Percentiles rank a stretch among this genome's conserved stretches.
phyloP scores from a whole-genome alignment of 192 early-diverging fungal genomes.

The Nowakowskiella sp. region DNA sequence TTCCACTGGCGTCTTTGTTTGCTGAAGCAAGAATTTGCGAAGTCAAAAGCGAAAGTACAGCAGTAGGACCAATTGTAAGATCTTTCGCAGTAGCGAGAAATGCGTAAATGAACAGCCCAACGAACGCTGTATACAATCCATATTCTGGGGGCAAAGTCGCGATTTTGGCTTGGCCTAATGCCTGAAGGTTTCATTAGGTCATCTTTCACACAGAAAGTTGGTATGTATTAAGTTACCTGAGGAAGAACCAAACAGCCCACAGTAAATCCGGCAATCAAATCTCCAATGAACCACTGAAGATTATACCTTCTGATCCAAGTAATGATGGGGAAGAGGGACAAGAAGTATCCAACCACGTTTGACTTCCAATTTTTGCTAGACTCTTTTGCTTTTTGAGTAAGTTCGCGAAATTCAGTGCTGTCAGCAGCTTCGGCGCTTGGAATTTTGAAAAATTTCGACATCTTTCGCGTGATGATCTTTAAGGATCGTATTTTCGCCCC shows the following conservation, averaged over 20 bases:
- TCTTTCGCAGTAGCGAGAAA: slow-evolving; percentile 66
- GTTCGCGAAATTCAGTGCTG: too few species aligned
- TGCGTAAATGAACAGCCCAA: slow-evolving; percentile 60
- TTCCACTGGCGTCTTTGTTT: slow-evolving; percentile 12
- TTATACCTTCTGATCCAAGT: slow-evolving; percentile 49
- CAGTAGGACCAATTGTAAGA: slow-evolving; percentile 65
- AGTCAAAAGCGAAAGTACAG: slow-evolving; percentile 70
- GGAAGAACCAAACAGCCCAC: slow-evolving; percentile 68
- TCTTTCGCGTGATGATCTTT: too few species aligned
- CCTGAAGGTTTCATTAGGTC: slow-evolving; percentile 10
- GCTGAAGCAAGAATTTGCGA: slow-evolving; percentile 52
- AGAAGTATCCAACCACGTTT: not conserved
- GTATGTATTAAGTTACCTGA: slow-evolving; percentile 25
- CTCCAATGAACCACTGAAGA: slow-evolving; percentile 58
- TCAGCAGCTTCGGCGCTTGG: too few species aligned
- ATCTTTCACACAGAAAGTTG: not conserved
- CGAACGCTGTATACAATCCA: slow-evolving; percentile 69
- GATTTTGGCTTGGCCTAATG: slow-evolving; percentile 64
- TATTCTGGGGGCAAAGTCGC: slow-evolving; percentile 63
- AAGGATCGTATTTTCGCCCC: too few species aligned
- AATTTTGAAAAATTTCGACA: too few species aligned
- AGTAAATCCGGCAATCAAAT: slow-evolving; percentile 65
- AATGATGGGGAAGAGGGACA: slow-evolving; percentile 43
- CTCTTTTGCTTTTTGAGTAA: too few species aligned
- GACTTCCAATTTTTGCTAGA: too few species aligned